Percentiles rank a stretch among this genome's conserved stretches.
Evolutionary conservation across 2,329 filamentous ascomycete genomes (phyloP).

Genomic region (Atkinsonella hypoxylon): DNA sequence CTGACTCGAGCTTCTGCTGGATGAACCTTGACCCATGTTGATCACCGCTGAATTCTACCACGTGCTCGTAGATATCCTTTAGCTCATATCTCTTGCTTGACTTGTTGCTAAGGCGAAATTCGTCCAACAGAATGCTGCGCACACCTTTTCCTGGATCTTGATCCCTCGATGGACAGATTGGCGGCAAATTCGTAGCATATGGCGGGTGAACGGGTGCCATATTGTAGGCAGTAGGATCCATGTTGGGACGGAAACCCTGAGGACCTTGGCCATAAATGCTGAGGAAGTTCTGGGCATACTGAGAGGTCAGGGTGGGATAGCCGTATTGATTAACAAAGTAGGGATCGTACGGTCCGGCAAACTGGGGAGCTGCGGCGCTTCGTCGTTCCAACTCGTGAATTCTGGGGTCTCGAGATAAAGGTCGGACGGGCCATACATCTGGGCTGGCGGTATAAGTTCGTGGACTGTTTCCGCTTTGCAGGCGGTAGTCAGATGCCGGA

Average conservation of each 20-base stretch:
- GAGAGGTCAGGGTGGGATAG: conserved; percentile 17
- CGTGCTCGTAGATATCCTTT: conserved; percentile 75
- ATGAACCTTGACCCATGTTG: conserved; percentile 95
- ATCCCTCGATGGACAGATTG: conserved; percentile 33
- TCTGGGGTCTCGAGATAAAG: conserved; percentile 22
- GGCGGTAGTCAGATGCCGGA: conserved; percentile 17
- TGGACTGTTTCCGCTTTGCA: conserved; percentile 17
- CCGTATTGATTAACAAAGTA: conserved; percentile 22
- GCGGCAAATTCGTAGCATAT: conserved; percentile 18
- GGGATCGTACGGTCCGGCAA: conserved; percentile 16
- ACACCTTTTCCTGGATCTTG: conserved; percentile 48
- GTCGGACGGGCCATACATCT: conserved; percentile 28
- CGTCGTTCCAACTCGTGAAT: conserved; percentile 28
- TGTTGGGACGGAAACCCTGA: conserved; percentile 20
- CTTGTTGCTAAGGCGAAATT: conserved; percentile 67
- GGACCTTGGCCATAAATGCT: conserved; percentile 2
- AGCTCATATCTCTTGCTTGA: conserved; percentile 65
- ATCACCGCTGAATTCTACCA: conserved; percentile 92
- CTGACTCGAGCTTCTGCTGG: conserved; percentile 79
- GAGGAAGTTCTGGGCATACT: conserved; percentile 22
- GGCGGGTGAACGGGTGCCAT: conserved; percentile 22
- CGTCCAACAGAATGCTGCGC: conserved; percentile 63
- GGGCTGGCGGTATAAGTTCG: conserved; percentile 17
- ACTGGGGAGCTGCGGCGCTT: conserved; percentile 18
- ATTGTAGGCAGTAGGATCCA: conserved; percentile 21